These are phyloP conservation scores for Trichothecium sympodiale DNA, from an alignment of 2,329 filamentous ascomycete genomes.

Conservation along the genomic window DNA sequence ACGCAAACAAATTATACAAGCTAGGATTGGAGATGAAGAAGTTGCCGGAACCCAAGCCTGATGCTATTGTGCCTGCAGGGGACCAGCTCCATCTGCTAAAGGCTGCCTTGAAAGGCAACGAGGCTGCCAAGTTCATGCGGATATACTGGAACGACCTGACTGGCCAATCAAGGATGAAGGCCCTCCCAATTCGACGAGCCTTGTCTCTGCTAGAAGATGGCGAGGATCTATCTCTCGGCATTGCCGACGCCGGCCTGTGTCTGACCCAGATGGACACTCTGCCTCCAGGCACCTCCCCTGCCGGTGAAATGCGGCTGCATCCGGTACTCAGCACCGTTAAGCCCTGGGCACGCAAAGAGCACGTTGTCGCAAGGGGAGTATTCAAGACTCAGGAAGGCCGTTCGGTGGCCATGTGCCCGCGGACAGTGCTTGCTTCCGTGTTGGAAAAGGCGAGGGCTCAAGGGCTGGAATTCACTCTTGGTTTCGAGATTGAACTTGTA, in stretches of 20 bases:
- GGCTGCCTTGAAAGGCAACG: constrained; percentile 26
- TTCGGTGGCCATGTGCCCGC: constrained; percentile 48
- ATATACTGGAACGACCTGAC: constrained; percentile 73
- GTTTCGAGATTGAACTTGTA: constrained; percentile 75
- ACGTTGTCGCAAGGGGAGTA: constrained; percentile 56
- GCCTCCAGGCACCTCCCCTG: constrained; percentile 40
- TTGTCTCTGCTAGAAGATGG: constrained; percentile 31
- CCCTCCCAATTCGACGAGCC: constrained; percentile 53
- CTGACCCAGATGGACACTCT: constrained; percentile 56
- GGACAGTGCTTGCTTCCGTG: constrained; percentile 47
- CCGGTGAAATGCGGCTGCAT: constrained; percentile 55
- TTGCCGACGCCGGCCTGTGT: constrained; percentile 53
- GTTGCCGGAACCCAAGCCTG: no score
- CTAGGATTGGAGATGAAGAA: constrained; percentile 36
- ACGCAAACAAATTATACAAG: constrained; percentile 64
- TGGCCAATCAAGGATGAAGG: constrained; percentile 52
- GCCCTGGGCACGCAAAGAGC: constrained; percentile 44
- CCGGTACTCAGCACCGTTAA: constrained; percentile 56
- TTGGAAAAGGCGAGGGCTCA: constrained; percentile 38
- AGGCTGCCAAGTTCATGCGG: constrained; percentile 53
- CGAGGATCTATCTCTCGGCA: constrained; percentile 39
- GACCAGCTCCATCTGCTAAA: not conserved
- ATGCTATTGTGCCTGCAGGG: not conserved
- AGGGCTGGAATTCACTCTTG: constrained; percentile 51
- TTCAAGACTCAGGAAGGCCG: constrained; percentile 48